phyloP scores from a whole-genome alignment of 2,329 filamentous ascomycete genomes.

The Colletotrichum australisinense region DNA sequence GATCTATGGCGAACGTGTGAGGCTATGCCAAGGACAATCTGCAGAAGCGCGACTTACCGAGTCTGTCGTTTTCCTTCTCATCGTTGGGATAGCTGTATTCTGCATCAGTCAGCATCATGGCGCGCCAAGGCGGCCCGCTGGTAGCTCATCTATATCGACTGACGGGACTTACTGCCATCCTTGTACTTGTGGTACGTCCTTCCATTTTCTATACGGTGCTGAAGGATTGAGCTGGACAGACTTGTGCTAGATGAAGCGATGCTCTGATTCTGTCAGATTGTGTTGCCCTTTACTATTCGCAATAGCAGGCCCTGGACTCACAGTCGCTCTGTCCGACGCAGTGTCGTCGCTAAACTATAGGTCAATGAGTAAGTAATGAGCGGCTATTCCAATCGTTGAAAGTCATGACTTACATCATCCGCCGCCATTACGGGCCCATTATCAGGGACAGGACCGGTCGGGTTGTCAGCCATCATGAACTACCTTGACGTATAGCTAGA shows the following conservation, averaged over 20 bases:
- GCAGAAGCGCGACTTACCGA: not conserved
- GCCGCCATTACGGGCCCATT: too few species aligned
- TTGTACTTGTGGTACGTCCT: slow-evolving; percentile 8
- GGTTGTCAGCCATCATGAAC: too few species aligned
- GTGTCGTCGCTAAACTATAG: not conserved
- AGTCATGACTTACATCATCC: too few species aligned
- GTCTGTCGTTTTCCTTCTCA: not conserved
- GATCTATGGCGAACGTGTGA: slow-evolving; percentile 36
- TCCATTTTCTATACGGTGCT: not conserved
- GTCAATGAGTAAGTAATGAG: too few species aligned
- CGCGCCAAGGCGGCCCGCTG: too few species aligned
- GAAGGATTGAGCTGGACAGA: not conserved
- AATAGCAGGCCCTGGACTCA: not conserved
- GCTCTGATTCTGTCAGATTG: not conserved
- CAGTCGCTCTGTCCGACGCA: not conserved
- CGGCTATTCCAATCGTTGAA: too few species aligned
- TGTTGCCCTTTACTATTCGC: too few species aligned
- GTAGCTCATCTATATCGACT: too few species aligned
- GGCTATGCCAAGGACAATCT: too few species aligned
- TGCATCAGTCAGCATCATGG: too few species aligned
- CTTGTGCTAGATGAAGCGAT: not conserved
- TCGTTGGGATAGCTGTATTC: slow-evolving; percentile 15
- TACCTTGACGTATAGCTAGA: too few species aligned
- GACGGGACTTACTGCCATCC: not conserved
- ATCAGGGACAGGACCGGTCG: too few species aligned